Conservation (phyloP, 352 stramenopile genomes). For the Thraustochytrium striatum region DNA sequence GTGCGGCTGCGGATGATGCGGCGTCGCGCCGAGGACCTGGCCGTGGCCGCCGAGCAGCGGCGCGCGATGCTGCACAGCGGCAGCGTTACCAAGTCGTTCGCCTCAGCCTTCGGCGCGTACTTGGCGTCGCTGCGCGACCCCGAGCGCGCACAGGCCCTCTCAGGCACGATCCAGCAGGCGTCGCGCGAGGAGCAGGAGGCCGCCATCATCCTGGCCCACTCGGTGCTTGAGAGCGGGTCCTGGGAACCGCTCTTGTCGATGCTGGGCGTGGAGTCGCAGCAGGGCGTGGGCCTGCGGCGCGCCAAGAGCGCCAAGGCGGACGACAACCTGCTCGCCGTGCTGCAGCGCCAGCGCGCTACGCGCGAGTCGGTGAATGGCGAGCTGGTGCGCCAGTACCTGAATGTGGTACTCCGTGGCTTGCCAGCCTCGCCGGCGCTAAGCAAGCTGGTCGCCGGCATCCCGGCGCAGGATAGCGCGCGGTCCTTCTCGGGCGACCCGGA, state of each 20-base stretch:
- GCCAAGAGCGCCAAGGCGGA: slow-evolving; percentile 2
- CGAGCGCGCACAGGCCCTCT: neutral
- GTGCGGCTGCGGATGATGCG: slow-evolving; percentile 14
- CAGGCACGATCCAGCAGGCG: too few species aligned
- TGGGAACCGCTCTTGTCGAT: slow-evolving; percentile 13
- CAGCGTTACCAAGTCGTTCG: neutral
- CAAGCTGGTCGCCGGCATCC: slow-evolving; percentile 10
- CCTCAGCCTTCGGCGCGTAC: neutral
- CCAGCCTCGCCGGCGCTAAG: slow-evolving; percentile 19
- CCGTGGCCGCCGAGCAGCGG: neutral
- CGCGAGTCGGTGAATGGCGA: slow-evolving; percentile 4
- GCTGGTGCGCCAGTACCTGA: slow-evolving; percentile 36
- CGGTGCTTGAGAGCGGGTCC: neutral
- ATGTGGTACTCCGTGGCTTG: slow-evolving; percentile 29
- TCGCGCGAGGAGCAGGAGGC: slow-evolving; percentile 9
- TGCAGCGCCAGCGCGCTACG: neutral
- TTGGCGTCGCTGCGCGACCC: neutral
- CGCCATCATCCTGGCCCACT: neutral
- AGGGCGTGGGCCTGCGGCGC: neutral
- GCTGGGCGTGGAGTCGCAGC: neutral
- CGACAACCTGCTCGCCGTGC: neutral
- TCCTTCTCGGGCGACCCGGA: slow-evolving; percentile 24
- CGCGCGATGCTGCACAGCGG: slow-evolving; percentile 1
- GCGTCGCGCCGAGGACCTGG: slow-evolving; percentile 23
- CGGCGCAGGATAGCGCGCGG: neutral